Conservation (phyloP, 2,329 filamentous ascomycete species). For the Paramyrothecium sp. region DNA sequence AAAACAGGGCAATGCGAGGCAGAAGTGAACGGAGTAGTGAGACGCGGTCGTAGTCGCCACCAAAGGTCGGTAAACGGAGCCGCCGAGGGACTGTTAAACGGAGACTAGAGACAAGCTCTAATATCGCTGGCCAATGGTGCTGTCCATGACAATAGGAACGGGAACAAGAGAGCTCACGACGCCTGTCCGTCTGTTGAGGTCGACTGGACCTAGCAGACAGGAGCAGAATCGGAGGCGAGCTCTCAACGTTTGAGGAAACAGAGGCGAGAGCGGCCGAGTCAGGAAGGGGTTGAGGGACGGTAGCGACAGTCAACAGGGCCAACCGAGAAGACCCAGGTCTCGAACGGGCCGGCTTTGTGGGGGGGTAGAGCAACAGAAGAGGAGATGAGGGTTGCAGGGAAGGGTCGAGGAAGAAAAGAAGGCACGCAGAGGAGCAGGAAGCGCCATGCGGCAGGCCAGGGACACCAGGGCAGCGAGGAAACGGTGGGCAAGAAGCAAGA, state of each 20-base stretch:
- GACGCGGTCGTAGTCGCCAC: too few relatives aligned
- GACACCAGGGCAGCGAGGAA: not conserved
- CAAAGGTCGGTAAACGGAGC: too few relatives aligned
- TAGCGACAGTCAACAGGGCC: not conserved
- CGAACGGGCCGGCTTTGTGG: not conserved
- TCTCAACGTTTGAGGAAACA: not conserved
- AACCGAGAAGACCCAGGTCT: not conserved
- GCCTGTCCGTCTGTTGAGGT: not conserved
- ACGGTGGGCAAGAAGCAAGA: not conserved
- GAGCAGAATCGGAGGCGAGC: not conserved
- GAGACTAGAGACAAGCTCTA: too few relatives aligned
- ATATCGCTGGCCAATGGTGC: too few relatives aligned
- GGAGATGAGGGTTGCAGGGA: not conserved
- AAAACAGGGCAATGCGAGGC: too few relatives aligned
- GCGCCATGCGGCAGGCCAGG: not conserved
- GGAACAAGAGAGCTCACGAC: too few relatives aligned
- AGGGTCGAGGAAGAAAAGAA: slow-evolving; percentile 2
- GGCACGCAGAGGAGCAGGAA: not conserved
- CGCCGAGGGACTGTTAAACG: too few relatives aligned
- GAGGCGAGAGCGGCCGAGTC: not conserved
- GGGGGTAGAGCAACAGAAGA: not conserved
- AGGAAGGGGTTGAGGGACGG: not conserved
- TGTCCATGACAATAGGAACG: too few relatives aligned
- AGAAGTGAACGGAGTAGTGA: too few relatives aligned
- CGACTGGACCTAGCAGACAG: not conserved